Evolutionary conservation across 2,329 filamentous ascomycete species (phyloP), one percentile per base, ranked within the genome.

Genomic region (Aspergillus candidus): DNA sequence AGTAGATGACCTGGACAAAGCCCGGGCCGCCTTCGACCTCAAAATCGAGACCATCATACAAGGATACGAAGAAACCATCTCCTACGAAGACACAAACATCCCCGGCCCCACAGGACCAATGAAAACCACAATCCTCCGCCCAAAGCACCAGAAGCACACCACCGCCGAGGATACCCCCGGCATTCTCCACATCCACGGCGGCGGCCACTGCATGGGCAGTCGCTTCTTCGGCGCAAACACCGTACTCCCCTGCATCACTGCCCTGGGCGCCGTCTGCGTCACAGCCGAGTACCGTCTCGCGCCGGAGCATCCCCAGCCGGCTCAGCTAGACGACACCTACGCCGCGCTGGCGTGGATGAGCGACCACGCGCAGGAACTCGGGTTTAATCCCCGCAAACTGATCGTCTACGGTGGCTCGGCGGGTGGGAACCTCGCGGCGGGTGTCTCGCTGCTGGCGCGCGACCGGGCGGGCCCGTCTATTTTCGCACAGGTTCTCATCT

Each of bases 271-370:
- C 22, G 69, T 84, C 15, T 74, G 83, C 43, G 75, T 85, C 48
- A 78, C 76, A 2, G 79, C 84, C 52, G 80, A 83, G 54, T 86
- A 86, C 58, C 75, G 83, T n/a, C 72, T 84, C 2, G 80, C 82
- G 0, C 83, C 83, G 0, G 76, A 78, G 54, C 71, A 77, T 51
- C 80, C 80, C 0, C 84, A 83, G 56, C 82, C 82, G 1, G 77
- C 76, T 0, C 76, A 80, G 0, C 73, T 85, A 0, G 80, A 86
- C 51, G 83, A 86, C 57, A 78, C 78, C 35, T 77, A 79, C 22
- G 81, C 84, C 48, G 78, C 80, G 1, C 61, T 85, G 7, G 58
- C 82, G n/a, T 82, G 83, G 58, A 69, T 85, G 22, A 72, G 75
- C 35, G 65, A 70, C 2, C 72, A 80, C 42, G 78, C 79, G 0